Base-by-base conservation (phyloP, 1,139 yeast species). In the Suhomyces ambrosiae region DNA sequence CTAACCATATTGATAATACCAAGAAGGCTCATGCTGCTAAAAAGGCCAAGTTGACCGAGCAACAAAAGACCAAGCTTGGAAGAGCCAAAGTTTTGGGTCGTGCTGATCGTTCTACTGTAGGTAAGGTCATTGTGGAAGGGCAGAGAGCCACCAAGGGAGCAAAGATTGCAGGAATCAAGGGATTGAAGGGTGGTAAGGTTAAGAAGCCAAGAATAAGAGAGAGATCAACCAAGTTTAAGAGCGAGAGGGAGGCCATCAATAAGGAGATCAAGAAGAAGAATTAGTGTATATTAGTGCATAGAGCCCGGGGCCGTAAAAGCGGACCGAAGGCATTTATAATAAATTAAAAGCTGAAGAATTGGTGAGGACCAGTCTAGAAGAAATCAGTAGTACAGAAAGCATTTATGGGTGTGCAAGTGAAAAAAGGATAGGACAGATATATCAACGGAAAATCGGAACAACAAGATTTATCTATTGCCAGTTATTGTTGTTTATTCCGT, bases 81-180 rank as follows among this genome's bases (percentile, higher is more conserved):
- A 77, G 96, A 58, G 95, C 94, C 15, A 76, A 76, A 53, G 71
- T 84, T 7, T 71, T 89, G 35, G 94, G 95, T 37, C 86, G 82
- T 56, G 87, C 90, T 35, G 96, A 86, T 54, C 76, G 86, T 52
- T 75, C 85, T 23, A 74, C 83, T 24, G 76, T 80, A 11, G 87
- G 84, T 33, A 66, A 66, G 45, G 48, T 60, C 28, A 63, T 82
- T 36, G 54, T 64, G 28, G 98, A 90, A 66, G 97, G 95, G 46
- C 70, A 75, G 48, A 83, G 96, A 61, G 89, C 96, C n/a, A 65
- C 67, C 44, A 82, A 79, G 61, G 94, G 89, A 28, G 77, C 68
- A 33, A 69, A 65, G 42, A 74, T 78, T 28, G 72, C 72, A n/a
- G 83, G 82, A 34, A 68, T 80, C 46, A 79, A 77, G 63, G 79